Evolutionary conservation across 495 filamentous ascomycete genomes (phyloP).

Genomic region (Penicillium simplicissimum): DNA sequence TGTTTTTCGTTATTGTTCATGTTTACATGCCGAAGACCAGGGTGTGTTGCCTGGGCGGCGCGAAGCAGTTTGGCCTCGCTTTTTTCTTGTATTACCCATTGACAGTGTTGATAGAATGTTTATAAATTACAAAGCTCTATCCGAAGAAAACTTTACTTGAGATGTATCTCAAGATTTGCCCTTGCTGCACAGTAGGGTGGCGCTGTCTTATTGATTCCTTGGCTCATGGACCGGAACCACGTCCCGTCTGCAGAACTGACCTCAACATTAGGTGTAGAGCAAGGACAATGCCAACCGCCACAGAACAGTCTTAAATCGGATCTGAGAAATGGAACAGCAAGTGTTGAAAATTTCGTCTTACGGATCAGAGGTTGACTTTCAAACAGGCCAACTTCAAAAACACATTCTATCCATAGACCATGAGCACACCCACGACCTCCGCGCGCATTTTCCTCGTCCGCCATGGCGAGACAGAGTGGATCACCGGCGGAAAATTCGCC

Average conservation of each 20-base stretch:
- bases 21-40: constrained; percentile 5
- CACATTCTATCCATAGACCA: background rate
- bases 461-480: constrained; percentile 38
- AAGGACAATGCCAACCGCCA: background rate
- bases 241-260: background rate
- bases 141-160: background rate
- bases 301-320: background rate
- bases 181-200: background rate
- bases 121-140: constrained; percentile 2
- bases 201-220: background rate
- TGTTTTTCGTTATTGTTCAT: constrained; percentile 19
- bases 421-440: constrained; percentile 15
- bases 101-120: background rate
- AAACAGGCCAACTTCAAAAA: too few relatives aligned
- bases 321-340: too few relatives aligned
- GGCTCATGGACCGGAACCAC: background rate
- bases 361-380: too few relatives aligned
- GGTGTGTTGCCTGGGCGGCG: background rate
- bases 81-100: constrained; percentile 5
- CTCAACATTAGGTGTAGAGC: background rate
- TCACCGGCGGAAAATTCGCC: constrained; percentile 13
- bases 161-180: background rate
- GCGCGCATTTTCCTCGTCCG: constrained; percentile 36
- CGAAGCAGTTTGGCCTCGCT: too few relatives aligned
- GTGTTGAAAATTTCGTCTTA: too few relatives aligned